A percentile compares a stretch with the other conserved stretches of the same genome.
These are phyloP conservation scores for Penicillium rolfsii DNA, from an alignment of 2,329 filamentous ascomycete genomes.

Conservation along the genomic window DNA sequence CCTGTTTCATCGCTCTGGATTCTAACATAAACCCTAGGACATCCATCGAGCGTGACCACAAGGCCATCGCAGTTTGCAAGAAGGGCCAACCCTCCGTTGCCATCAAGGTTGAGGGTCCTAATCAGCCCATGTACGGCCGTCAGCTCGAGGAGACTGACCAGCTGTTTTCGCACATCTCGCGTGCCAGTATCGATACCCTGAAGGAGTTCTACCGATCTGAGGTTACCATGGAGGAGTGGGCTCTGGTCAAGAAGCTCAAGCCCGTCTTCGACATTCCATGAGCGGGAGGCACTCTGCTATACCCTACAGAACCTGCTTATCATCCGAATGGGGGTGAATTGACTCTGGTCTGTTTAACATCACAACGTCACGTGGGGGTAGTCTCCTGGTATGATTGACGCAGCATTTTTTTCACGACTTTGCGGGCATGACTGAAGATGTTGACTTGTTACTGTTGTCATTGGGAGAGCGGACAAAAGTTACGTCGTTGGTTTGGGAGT, in stretches of 20 bases:
- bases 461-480: conserved; percentile 26
- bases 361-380: neutral
- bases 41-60: conserved; percentile 96
- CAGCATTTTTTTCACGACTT: conserved; percentile 9
- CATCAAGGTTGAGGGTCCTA: conserved; percentile 92
- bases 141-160: conserved; percentile 90
- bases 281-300: conserved; percentile 22
- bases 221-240: conserved; percentile 91
- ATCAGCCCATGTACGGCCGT: conserved; percentile 91
- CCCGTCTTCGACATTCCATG: conserved; percentile 85
- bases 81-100: conserved; percentile 97
- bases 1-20: neutral
- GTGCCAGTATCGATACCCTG: conserved; percentile 86
- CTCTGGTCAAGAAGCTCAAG: conserved; percentile 93
- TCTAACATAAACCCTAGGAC: conserved; percentile 60
- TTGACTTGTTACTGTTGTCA: conserved; percentile 22
- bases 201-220: conserved; percentile 94
- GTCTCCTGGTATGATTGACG: conserved; percentile 10
- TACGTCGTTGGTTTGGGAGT: conserved; percentile 25
- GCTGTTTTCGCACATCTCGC: conserved; percentile 85
- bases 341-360: conserved; percentile 1
- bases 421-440: conserved; percentile 15
- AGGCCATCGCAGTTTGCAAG: conserved; percentile 88
- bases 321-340: neutral
- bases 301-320: conserved; percentile 8